Evolutionary conservation across 73 alveolate genomes (phyloP).

Genomic region (Paramecium caudatum): DNA sequence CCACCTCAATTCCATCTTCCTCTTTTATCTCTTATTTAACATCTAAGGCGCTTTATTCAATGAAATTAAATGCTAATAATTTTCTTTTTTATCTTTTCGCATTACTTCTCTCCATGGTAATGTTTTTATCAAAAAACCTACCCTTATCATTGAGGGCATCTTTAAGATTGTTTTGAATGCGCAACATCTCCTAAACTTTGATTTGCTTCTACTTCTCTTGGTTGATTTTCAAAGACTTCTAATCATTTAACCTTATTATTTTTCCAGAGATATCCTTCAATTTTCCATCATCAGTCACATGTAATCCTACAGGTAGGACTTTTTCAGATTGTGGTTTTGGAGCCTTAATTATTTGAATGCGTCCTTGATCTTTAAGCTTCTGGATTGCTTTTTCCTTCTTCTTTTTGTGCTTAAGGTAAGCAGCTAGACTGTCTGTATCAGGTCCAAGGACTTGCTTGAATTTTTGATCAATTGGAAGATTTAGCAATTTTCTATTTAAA

Average conservation of each 20-base stretch:
- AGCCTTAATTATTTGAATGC: neutral
- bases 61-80: constrained; percentile 79
- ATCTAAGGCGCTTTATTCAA: constrained; percentile 80
- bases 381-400: constrained; percentile 41
- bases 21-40: constrained; percentile 50
- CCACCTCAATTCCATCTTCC: neutral
- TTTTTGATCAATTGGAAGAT: constrained; percentile 27
- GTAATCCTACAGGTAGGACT: constrained; percentile 12
- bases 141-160: constrained; percentile 62
- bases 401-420: neutral
- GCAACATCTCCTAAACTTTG: constrained; percentile 46
- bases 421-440: neutral
- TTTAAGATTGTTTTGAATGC: constrained; percentile 34
- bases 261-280: constrained; percentile 62
- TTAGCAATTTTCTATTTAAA: constrained; percentile 24
- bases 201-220: constrained; percentile 63
- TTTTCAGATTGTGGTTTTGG: neutral
- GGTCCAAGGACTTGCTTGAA: constrained; percentile 21
- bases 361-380: constrained; percentile 6
- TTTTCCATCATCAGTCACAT: constrained; percentile 72
- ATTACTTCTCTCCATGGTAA: constrained; percentile 52
- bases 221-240: constrained; percentile 54
- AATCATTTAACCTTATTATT: constrained; percentile 18
- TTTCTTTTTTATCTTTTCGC: constrained; percentile 80
- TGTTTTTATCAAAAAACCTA: constrained; percentile 80